Percentiles rank a stretch among this genome's conserved stretches.
Evolutionary conservation across 257 asterid genomes (phyloP).

Genomic region (Scutellaria baicalensis): DNA sequence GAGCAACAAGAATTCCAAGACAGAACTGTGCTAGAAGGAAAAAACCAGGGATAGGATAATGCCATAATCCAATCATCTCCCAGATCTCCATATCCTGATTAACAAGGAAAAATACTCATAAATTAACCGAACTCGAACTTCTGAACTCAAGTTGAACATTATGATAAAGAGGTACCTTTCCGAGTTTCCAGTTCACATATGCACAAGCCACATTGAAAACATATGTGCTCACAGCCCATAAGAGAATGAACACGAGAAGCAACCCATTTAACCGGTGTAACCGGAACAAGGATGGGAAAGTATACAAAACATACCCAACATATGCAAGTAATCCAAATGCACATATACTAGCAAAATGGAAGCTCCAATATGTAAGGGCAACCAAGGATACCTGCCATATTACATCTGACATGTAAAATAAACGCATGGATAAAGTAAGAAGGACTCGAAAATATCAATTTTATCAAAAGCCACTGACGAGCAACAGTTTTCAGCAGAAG

Average conservation of each 20-base stretch:
- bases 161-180: slow-evolving; percentile 60
- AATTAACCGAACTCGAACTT: slow-evolving; percentile 15
- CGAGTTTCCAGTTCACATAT: slow-evolving; percentile 72
- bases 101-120: slow-evolving; percentile 14
- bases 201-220: slow-evolving; percentile 87
- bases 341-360: slow-evolving; percentile 96
- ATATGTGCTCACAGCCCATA: slow-evolving; percentile 98
- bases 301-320: slow-evolving; percentile 84
- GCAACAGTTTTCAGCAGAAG: not conserved
- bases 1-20: slow-evolving; percentile 96
- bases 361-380: slow-evolving; percentile 96
- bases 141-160: slow-evolving; percentile 13
- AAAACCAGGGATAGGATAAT: slow-evolving; percentile 95
- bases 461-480: not conserved
- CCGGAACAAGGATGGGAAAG: slow-evolving; percentile 85
- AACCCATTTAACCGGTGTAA: slow-evolving; percentile 89
- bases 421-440: slow-evolving; percentile 12
- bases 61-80: slow-evolving; percentile 99
- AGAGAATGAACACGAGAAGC: slow-evolving; percentile 96
- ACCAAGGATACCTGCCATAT: slow-evolving; percentile 81
- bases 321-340: slow-evolving; percentile 94
- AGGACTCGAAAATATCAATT: not conserved
- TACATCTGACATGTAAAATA: slow-evolving; percentile 30
- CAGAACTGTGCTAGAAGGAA: slow-evolving; percentile 91
- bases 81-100: slow-evolving; percentile 94